Evolutionary conservation across 345 rosid genomes (phyloP).

Genomic region (Linum lewisii): DNA sequence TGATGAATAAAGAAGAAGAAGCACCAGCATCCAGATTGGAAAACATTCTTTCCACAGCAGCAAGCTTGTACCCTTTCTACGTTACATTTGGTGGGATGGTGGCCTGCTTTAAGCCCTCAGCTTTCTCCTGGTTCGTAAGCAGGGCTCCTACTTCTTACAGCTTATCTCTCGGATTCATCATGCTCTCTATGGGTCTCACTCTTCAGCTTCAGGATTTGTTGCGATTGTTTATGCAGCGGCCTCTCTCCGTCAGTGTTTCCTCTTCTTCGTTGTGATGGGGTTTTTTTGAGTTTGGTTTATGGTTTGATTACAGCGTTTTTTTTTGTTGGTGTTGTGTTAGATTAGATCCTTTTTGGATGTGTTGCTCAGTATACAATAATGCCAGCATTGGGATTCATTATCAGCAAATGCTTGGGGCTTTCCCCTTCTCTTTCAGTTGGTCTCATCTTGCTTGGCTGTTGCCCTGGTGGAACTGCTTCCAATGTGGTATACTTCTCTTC

Average conservation of each 20-base stretch:
- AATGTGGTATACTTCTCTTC: conserved; percentile 41
- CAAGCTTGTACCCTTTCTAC: conserved; percentile 59
- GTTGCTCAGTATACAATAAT: conserved; percentile 56
- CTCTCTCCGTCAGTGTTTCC: conserved; percentile 36
- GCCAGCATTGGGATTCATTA: conserved; percentile 35
- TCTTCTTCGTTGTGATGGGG: background rate
- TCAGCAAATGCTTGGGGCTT: conserved; percentile 48
- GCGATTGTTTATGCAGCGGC: conserved; percentile 41
- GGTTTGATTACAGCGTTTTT: background rate
- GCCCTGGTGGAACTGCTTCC: conserved; percentile 70
- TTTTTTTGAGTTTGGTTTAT: background rate
- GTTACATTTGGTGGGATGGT: conserved; percentile 41
- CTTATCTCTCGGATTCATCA: conserved; percentile 44
- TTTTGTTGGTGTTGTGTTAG: background rate
- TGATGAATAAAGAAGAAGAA: conserved; percentile 13
- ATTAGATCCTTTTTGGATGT: conserved; percentile 59
- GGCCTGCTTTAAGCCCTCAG: conserved; percentile 54
- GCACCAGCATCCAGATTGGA: conserved; percentile 43
- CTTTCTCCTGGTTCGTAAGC: conserved; percentile 48
- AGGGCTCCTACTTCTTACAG: conserved; percentile 44
- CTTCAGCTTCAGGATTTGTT: conserved; percentile 51
- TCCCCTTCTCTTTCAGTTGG: conserved; percentile 58
- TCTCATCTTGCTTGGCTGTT: conserved; percentile 47
- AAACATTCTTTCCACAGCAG: conserved; percentile 34
- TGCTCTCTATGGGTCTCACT: conserved; percentile 66